Percentiles rank a stretch among this genome's conserved stretches.
Conservation (phyloP, 352 stramenopile genomes). For the Phytophthora litchii region DNA sequence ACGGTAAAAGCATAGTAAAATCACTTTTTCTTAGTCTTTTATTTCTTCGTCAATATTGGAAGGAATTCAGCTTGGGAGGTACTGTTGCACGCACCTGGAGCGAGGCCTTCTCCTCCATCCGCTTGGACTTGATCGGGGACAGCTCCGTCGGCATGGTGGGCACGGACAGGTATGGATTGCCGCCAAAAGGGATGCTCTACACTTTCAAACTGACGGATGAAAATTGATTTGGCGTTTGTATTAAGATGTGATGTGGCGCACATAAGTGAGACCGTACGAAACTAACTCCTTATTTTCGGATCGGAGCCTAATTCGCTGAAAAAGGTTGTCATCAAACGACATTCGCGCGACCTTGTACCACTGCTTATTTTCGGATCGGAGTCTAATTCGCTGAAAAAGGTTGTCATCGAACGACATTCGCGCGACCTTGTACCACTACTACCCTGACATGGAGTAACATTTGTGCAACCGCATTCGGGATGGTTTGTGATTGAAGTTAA, state of each 20-base stretch:
- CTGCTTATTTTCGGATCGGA: no score
- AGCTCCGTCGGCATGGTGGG: conserved; percentile 57
- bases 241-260: conserved; percentile 4
- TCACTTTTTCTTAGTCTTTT: not conserved
- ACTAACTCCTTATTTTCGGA: conserved; percentile 13
- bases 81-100: conserved; percentile 57
- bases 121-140: conserved; percentile 87
- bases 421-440: no score
- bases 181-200: conserved; percentile 22
- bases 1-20: conserved; percentile 13
- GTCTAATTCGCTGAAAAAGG: no score
- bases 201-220: conserved; percentile 25
- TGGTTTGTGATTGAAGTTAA: no score
- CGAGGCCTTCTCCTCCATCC: conserved; percentile 82
- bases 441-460: no score
- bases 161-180: not conserved
- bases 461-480: no score
- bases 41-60: conserved; percentile 8
- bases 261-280: conserved; percentile 16
- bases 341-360: no score
- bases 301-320: no score
- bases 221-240: conserved; percentile 12
- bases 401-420: no score
- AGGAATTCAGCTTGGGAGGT: not conserved
- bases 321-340: no score